These are phyloP conservation scores for Capronia epimyces DNA, from an alignment of 2,329 filamentous ascomycete genomes.

Conservation along the genomic window DNA sequence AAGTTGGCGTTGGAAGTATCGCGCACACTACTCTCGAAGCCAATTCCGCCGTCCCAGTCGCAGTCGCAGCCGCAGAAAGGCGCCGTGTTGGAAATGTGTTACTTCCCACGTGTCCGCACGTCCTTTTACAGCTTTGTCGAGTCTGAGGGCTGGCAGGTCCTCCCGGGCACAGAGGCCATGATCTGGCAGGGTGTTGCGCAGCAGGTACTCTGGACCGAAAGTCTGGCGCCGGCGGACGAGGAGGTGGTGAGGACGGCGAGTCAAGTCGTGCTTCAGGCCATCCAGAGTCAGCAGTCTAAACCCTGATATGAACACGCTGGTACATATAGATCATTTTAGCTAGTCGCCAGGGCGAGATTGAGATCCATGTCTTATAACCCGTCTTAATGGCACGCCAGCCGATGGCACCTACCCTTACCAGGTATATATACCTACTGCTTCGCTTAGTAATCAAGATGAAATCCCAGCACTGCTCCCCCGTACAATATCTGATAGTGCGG, in stretches of 20 bases:
- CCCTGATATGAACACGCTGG: neutral
- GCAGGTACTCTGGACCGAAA: conserved; percentile 57
- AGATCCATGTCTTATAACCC: no score
- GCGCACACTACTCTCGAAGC: conserved; percentile 35
- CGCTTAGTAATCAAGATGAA: no score
- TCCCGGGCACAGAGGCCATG: conserved; percentile 68
- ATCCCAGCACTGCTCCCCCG: no score
- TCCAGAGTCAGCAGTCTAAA: neutral
- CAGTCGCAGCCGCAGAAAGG: conserved; percentile 51
- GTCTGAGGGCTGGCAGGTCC: conserved; percentile 62
- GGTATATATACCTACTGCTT: no score
- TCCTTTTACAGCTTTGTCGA: conserved; percentile 58
- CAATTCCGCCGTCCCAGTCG: no score
- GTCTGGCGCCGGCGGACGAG: conserved; percentile 44
- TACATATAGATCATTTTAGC: no score
- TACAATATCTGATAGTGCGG: no score
- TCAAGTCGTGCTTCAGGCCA: neutral
- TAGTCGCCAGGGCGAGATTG: no score
- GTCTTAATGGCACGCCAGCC: no score
- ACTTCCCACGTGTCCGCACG: conserved; percentile 66
- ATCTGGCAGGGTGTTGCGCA: conserved; percentile 75
- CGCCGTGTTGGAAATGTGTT: conserved; percentile 74
- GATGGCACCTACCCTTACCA: no score
- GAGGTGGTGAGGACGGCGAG: neutral
- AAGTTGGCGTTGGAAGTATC: conserved; percentile 33